A percentile compares a stretch with the other conserved stretches of the same genome.
phyloP scores from a whole-genome alignment of 768 basidiomycete genomes.

The Hortiboletus flavorubellus region DNA sequence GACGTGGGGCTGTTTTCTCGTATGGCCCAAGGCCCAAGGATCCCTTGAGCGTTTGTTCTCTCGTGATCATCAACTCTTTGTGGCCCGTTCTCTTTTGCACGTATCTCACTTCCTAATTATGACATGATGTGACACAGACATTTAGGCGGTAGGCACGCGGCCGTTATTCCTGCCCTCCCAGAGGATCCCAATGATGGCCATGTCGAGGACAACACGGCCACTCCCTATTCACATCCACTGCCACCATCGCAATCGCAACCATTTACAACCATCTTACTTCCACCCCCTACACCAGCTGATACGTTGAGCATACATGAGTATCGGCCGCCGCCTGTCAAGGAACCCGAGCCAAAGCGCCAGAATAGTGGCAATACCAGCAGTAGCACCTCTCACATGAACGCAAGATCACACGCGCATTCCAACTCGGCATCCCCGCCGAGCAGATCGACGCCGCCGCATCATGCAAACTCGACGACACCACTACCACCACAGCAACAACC shows the following conservation, averaged over 20 bases:
- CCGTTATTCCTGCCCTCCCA: slow-evolving; percentile 75
- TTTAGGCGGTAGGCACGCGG: slow-evolving; percentile 77
- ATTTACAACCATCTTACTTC: slow-evolving; percentile 32
- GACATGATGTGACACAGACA: slow-evolving; percentile 46
- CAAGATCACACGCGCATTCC: slow-evolving; percentile 13
- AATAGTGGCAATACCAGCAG: slow-evolving; percentile 1
- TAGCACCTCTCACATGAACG: slow-evolving; percentile 4
- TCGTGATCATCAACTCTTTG: slow-evolving; percentile 15
- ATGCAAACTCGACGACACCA: slow-evolving; percentile 7
- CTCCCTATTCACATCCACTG: slow-evolving; percentile 20
- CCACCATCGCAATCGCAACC: slow-evolving; percentile 21
- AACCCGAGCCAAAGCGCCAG: slow-evolving; percentile 19
- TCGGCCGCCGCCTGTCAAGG: slow-evolving; percentile 25
- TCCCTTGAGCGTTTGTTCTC: slow-evolving; percentile 2
- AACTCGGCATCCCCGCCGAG: slow-evolving; percentile 26
- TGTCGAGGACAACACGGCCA: slow-evolving; percentile 19
- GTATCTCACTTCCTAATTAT: slow-evolving; percentile 30
- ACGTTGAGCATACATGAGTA: slow-evolving; percentile 34
- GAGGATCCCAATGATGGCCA: slow-evolving; percentile 46
- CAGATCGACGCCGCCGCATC: slow-evolving; percentile 20
- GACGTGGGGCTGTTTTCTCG: slow-evolving; percentile 3
- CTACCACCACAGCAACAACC: slow-evolving; percentile 17
- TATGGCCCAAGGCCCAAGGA: slow-evolving; percentile 9
- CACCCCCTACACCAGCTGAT: slow-evolving; percentile 25
- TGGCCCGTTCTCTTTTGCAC: slow-evolving; percentile 19